phyloP scores from a whole-genome alignment of 2,329 filamentous ascomycete genomes.

The Tolypocladium endophyticum region DNA sequence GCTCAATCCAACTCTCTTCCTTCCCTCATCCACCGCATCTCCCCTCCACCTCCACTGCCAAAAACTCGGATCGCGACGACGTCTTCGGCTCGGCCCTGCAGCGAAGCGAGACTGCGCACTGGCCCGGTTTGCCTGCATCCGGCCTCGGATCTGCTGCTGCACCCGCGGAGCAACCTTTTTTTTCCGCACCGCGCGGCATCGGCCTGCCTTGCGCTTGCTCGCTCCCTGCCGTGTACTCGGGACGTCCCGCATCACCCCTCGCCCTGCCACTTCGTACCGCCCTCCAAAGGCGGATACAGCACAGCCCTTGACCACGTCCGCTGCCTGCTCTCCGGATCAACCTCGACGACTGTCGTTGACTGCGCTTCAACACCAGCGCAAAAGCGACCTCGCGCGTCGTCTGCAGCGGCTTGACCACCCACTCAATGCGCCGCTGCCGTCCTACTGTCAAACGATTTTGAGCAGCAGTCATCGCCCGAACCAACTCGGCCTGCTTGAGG shows the following conservation, averaged over 20 bases:
- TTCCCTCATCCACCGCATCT: slow-evolving; percentile 9
- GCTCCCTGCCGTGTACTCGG: background rate
- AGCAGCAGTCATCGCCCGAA: slow-evolving; percentile 1
- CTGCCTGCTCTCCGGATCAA: background rate
- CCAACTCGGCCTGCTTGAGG: slow-evolving; percentile 11
- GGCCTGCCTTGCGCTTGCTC: background rate
- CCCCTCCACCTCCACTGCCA: background rate
- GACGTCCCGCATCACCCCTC: background rate
- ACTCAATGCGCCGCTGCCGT: slow-evolving; percentile 7
- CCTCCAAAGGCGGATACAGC: background rate
- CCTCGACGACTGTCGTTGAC: background rate
- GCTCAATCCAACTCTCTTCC: slow-evolving; percentile 6
- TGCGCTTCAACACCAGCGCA: background rate
- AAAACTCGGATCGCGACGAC: slow-evolving; percentile 1
- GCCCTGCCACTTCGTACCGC: background rate
- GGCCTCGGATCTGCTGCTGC: background rate
- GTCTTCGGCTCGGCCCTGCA: background rate
- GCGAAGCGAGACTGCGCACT: background rate
- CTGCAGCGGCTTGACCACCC: background rate
- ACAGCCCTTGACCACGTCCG: background rate
- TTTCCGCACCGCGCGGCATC: background rate
- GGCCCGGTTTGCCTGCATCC: background rate
- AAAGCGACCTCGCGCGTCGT: background rate
- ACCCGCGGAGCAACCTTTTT: background rate
- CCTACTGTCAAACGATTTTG: slow-evolving; percentile 3